Evolutionary conservation across 257 asterid genomes (phyloP).

Genomic region (Solanum microdontum): DNA sequence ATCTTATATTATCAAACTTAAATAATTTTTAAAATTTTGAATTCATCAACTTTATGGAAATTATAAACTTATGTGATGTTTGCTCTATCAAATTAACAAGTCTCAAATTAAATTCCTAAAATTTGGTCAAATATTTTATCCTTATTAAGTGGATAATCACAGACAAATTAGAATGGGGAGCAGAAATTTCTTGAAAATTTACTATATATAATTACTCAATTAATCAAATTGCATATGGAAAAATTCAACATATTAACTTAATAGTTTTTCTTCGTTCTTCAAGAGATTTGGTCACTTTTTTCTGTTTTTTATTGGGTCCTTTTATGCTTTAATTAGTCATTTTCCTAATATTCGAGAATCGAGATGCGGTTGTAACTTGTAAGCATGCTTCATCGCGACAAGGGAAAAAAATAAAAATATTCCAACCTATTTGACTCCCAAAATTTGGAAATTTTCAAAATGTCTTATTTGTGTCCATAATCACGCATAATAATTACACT

Average conservation of each 20-base stretch:
- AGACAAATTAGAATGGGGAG: background rate
- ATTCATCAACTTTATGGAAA: background rate
- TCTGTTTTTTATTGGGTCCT: background rate
- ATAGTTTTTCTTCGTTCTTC: background rate
- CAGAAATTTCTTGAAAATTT: background rate
- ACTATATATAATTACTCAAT: background rate
- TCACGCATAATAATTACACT: background rate
- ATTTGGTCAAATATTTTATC: background rate
- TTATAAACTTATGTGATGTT: background rate
- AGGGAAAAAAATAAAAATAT: background rate
- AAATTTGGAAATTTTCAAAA: background rate
- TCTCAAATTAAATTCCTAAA: background rate
- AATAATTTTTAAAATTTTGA: background rate
- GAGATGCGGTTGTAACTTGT: background rate
- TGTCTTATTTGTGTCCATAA: background rate
- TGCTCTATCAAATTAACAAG: background rate
- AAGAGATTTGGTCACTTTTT: background rate
- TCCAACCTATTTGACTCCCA: background rate
- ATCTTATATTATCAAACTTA: background rate
- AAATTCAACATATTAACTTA: background rate
- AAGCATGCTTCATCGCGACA: background rate
- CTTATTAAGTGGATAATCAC: background rate
- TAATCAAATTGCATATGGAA: background rate
- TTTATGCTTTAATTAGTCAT: background rate
- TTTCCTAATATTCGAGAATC: background rate